Percentiles rank a stretch among this genome's conserved stretches.
Conservation (phyloP, 2,329 filamentous ascomycete species). For the Dactylellina cionopaga region DNA sequence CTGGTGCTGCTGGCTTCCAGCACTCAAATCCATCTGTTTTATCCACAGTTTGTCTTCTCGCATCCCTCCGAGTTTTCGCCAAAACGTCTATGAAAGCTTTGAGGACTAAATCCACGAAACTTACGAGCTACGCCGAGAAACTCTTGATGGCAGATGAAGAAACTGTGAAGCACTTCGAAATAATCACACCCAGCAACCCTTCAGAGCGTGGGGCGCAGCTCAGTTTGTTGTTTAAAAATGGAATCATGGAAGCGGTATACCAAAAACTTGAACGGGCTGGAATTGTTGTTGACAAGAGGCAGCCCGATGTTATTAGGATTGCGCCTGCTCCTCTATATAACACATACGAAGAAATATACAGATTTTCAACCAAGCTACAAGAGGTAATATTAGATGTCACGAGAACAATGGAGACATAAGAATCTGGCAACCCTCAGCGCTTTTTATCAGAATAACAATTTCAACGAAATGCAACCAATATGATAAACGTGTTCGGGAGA, state of each 20-base stretch:
- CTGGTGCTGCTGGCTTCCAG: conserved; percentile 83
- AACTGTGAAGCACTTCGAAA: conserved; percentile 63
- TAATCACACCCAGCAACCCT: conserved; percentile 77
- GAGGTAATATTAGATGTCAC: conserved; percentile 51
- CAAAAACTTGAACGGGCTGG: conserved; percentile 72
- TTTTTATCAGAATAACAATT: too few relatives aligned
- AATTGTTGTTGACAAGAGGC: conserved; percentile 82
- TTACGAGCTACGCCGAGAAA: conserved; percentile 81
- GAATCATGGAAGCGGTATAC: conserved; percentile 75
- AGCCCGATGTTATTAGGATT: conserved; percentile 84
- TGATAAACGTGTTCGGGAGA: too few relatives aligned
- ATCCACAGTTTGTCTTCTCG: conserved; percentile 78
- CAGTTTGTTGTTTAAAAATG: conserved; percentile 75
- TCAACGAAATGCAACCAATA: too few relatives aligned
- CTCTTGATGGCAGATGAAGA: conserved; percentile 60
- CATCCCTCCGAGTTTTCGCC: conserved; percentile 77
- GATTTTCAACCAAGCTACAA: conserved; percentile 66
- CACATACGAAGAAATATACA: conserved; percentile 76
- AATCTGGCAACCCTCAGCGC: neutral
- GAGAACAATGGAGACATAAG: neutral
- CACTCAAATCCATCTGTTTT: conserved; percentile 84
- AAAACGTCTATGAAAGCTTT: conserved; percentile 75
- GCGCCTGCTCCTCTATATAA: conserved; percentile 88
- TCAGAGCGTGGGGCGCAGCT: conserved; percentile 79
- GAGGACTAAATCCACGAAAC: conserved; percentile 74